A percentile compares a stretch with the other conserved stretches of the same genome.
Evolutionary conservation across 495 filamentous ascomycete genomes (phyloP).

Genomic region (Penicillium bovifimosum): DNA sequence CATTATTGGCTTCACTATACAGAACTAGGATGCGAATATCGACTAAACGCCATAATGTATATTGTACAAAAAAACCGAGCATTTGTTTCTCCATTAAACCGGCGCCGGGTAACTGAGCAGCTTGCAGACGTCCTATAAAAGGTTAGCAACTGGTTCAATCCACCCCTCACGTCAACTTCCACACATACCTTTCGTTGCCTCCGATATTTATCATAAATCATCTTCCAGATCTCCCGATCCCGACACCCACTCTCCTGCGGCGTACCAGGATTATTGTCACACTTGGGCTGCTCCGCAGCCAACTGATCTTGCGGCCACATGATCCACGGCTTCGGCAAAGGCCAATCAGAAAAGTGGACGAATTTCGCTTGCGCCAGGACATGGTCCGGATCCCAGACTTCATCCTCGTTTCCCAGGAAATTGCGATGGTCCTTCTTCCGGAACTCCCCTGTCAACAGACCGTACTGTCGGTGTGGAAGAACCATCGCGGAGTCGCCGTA

Average conservation of each 20-base stretch:
- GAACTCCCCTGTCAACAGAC: conserved; percentile 67
- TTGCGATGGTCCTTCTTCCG: conserved; percentile 51
- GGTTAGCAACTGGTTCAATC: background rate
- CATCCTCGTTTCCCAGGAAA: conserved; percentile 58
- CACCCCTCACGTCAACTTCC: background rate
- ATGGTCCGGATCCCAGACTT: conserved; percentile 63
- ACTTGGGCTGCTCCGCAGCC: conserved; percentile 54
- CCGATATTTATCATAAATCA: conserved; percentile 65
- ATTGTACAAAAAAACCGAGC: conserved; percentile 3
- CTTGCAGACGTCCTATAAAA: conserved; percentile 41
- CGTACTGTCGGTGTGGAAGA: conserved; percentile 70
- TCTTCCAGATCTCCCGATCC: conserved; percentile 63
- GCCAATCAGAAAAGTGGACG: conserved; percentile 79
- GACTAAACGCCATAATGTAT: conserved; percentile 4
- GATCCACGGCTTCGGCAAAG: conserved; percentile 75
- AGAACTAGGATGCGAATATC: background rate
- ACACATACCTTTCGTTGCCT: conserved; percentile 51
- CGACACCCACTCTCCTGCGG: conserved; percentile 50
- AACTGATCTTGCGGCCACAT: conserved; percentile 52
- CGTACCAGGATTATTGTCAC: conserved; percentile 44
- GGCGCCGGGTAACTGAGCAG: conserved; percentile 46
- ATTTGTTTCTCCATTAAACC: conserved; percentile 12
- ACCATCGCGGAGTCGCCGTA: conserved; percentile 63
- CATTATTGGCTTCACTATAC: background rate
- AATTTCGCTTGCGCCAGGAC: conserved; percentile 64